Evolutionary conservation across 2,329 filamentous ascomycete species (phyloP), one percentile per base, ranked within the genome.

Genomic region (Calonectria crousiana): DNA sequence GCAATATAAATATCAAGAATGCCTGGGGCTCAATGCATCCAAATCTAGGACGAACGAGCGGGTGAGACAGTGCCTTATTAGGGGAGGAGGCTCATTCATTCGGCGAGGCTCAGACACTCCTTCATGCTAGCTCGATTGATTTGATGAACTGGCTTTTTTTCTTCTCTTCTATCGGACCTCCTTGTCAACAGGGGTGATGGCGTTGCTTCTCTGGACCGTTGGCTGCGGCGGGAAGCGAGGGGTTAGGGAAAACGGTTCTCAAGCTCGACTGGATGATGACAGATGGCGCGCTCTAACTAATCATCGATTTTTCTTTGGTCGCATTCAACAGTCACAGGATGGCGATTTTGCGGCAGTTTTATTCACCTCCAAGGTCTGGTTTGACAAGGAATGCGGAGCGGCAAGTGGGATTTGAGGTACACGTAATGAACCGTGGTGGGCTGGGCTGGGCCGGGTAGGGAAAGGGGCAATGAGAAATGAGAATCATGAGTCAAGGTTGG

Each of bases 371-470:
- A 28, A 28, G 20, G 56, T 16, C n/a, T 6, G 16, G 14, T 16
- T 26, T 16, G 41, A 11, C 56, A 34, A 38, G 34, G 47, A 67
- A 49, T 52, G 64, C 38, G 41, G 51, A 70, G 34, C 72, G 74
- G 74, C 72, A 52, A 74, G 52, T 68, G 56, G 62, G 65, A 72
- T 75, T 69, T 75, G 69, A 41, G 69, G 74, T 68, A 51, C 64
- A 52, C 66, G 60, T 47, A 65, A 41, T 62, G 34, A 28, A 41
- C 16, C 44, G 44, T 18, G 56, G 23, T 28, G 28, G 26, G 62
- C 67, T 49, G 64, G 52, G 53, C 41, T 20, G 49, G 67, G n/a
- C n/a, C n/a, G n/a, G 60, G 64, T 74, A 44, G 41, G 41, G 69
- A 60, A 65, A 69, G 58, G 68, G 44, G 56, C 56, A 41, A 41